Evolutionary conservation across 352 stramenopile genomes (phyloP), one percentile per base, ranked within the genome.

Genomic region (Globisporangium alternatum): DNA sequence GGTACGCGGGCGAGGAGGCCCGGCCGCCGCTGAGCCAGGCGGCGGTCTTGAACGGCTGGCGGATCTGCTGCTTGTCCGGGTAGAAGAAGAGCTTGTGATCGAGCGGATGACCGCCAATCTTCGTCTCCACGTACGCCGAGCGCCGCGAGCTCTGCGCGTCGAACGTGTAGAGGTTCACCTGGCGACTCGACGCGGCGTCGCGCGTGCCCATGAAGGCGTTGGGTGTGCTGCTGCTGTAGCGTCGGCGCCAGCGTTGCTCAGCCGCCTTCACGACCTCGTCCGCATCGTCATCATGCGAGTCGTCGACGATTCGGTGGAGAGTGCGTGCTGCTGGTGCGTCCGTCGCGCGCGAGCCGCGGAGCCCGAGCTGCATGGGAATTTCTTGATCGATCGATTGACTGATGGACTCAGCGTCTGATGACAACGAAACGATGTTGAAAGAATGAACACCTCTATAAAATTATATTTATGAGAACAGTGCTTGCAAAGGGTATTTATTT

Each of bases 31-130:
- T 33, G 59, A 62, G 12, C 53, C 54, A 69, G 6, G 77, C 60
- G 5, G 65, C 64, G 7, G 70, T 78, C 59, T 78, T 80, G 15
- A 82, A 37, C 1, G 70, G 77, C 3, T 62, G 62, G 55, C 70
- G 72, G 13, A 77, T 54, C 47, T 64, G 61, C 22, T 64, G 57
- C 19, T 60, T 64, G n/a, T 31, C 35, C 25, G 33, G 47, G 47
- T 53, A 64, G 45, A 55, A 43, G 15, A 64, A 55, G 21, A 39
- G 57, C 43, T 56, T 53, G 68, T 93, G 84, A 66, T 93, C 84
- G 59, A 92, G 69, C 17, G 79, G 68, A 55, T 94, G 86, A 43
- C 86, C 86, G 22, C 83, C 85, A 48, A 92, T 94, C 67, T 94
- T 94, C 0, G 86, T 83, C 65, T 95, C 86, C 19, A 76, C 67